phyloP scores from a whole-genome alignment of 345 rosid species.

The Melaleuca alternifolia region DNA sequence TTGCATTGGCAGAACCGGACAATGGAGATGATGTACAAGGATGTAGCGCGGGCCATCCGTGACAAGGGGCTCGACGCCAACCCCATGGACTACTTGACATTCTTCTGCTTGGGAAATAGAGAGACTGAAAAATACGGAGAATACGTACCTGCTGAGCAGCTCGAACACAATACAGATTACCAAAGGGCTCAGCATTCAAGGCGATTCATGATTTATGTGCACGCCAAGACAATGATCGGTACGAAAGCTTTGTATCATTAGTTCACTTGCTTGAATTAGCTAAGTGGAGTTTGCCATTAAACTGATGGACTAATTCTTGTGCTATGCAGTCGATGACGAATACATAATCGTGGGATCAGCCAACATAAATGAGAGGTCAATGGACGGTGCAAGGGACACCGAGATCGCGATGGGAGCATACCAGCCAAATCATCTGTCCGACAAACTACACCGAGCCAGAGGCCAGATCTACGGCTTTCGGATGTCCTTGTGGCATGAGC shows the following conservation, averaged over 20 bases:
- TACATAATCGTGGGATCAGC: slow-evolving; percentile 42
- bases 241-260: neutral
- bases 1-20: slow-evolving; percentile 42
- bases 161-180: slow-evolving; percentile 28
- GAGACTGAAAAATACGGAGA: slow-evolving; percentile 18
- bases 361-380: slow-evolving; percentile 45
- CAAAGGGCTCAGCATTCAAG: slow-evolving; percentile 33
- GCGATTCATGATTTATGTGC: slow-evolving; percentile 52
- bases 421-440: slow-evolving; percentile 25
- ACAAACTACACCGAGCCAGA: slow-evolving; percentile 11
- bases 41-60: slow-evolving; percentile 21
- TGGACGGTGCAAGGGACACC: slow-evolving; percentile 43
- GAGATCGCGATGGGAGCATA: slow-evolving; percentile 49
- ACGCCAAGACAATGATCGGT: slow-evolving; percentile 55
- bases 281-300: neutral
- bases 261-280: neutral
- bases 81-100: slow-evolving; percentile 35
- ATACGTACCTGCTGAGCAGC: slow-evolving; percentile 18
- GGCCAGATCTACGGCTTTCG: slow-evolving; percentile 46
- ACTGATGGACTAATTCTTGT: neutral
- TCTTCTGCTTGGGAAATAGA: slow-evolving; percentile 45
- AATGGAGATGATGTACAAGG: slow-evolving; percentile 49
- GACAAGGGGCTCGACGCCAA: slow-evolving; percentile 25
- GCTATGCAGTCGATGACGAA: slow-evolving; percentile 32
- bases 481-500: slow-evolving; percentile 41